phyloP scores from a whole-genome alignment of 2,329 filamentous ascomycete genomes.

The Drechslerella coelobrocha region DNA sequence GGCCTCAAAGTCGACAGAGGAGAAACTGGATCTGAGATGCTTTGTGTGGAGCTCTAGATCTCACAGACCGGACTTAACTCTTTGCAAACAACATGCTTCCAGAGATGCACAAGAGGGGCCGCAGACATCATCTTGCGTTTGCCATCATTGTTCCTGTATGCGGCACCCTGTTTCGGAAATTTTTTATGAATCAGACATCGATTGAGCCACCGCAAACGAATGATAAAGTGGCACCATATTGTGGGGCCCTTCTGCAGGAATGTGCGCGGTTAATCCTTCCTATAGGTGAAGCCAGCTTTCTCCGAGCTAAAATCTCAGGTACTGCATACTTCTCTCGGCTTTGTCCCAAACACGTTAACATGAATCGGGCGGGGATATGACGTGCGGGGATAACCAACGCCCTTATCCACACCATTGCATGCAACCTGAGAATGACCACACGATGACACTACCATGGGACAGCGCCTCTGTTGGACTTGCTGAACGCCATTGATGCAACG shows the following conservation, averaged over 20 bases:
- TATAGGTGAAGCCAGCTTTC: too few relatives aligned
- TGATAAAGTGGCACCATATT: not conserved
- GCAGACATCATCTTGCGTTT: not conserved
- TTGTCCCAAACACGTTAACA: constrained; percentile 3
- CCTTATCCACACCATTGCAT: constrained; percentile 15
- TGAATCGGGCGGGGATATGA: constrained; percentile 33
- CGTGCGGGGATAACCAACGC: constrained; percentile 40
- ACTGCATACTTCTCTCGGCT: not conserved
- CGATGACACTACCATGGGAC: constrained; percentile 47
- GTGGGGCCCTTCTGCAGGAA: too few relatives aligned
- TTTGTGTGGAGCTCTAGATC: too few relatives aligned
- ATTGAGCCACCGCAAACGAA: not conserved
- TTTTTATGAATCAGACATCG: not conserved
- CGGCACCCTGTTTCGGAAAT: not conserved
- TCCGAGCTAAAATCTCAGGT: too few relatives aligned
- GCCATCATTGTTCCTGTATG: not conserved
- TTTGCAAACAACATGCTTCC: too few relatives aligned
- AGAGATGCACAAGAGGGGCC: too few relatives aligned
- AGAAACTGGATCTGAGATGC: too few relatives aligned
- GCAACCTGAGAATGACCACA: constrained; percentile 47
- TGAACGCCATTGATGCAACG: constrained; percentile 50
- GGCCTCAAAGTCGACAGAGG: too few relatives aligned
- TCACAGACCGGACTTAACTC: too few relatives aligned
- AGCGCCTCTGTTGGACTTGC: constrained; percentile 18
- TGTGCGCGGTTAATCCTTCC: constrained; percentile 35